A percentile compares a stretch with the other conserved stretches of the same genome.
Evolutionary conservation across 495 filamentous ascomycete species (phyloP).

Genomic region (Stereocaulon alpinum): DNA sequence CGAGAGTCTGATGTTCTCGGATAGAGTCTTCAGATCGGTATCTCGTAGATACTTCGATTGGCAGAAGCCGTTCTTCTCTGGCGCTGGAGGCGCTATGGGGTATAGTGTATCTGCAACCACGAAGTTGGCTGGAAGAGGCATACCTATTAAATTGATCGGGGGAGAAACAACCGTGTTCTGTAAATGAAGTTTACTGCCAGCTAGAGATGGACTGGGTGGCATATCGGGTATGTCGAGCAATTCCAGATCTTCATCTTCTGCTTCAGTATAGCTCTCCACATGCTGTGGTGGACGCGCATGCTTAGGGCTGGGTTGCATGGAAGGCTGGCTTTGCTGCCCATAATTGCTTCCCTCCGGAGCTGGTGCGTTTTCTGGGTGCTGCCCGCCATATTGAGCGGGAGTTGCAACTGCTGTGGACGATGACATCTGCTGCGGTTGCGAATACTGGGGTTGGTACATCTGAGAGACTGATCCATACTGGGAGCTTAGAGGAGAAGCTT

Average conservation of each 20-base stretch:
- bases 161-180: not conserved
- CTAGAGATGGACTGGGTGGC: slow-evolving; percentile 2
- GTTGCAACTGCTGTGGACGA: not conserved
- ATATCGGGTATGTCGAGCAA: slow-evolving; percentile 22
- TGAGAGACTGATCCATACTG: slow-evolving; percentile 3
- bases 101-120: slow-evolving; percentile 22
- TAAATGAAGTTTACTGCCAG: slow-evolving; percentile 1
- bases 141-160: slow-evolving; percentile 10
- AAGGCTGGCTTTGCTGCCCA: not conserved
- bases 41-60: slow-evolving; percentile 19
- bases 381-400: not conserved
- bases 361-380: not conserved
- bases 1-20: slow-evolving; percentile 11
- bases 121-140: slow-evolving; percentile 21
- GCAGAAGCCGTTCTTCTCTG: slow-evolving; percentile 17
- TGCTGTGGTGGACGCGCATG: not conserved
- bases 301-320: slow-evolving; percentile 3
- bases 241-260: slow-evolving; percentile 19
- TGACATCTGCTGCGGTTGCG: slow-evolving; percentile 3
- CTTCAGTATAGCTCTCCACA: slow-evolving; percentile 5
- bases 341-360: not conserved
- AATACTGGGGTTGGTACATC: slow-evolving; percentile 1
- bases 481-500: slow-evolving; percentile 8
- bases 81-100: slow-evolving; percentile 18
- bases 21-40: not conserved